These are phyloP conservation scores for Apiospora hydei DNA, from an alignment of 2,329 filamentous ascomycete genomes.

Conservation along the genomic window DNA sequence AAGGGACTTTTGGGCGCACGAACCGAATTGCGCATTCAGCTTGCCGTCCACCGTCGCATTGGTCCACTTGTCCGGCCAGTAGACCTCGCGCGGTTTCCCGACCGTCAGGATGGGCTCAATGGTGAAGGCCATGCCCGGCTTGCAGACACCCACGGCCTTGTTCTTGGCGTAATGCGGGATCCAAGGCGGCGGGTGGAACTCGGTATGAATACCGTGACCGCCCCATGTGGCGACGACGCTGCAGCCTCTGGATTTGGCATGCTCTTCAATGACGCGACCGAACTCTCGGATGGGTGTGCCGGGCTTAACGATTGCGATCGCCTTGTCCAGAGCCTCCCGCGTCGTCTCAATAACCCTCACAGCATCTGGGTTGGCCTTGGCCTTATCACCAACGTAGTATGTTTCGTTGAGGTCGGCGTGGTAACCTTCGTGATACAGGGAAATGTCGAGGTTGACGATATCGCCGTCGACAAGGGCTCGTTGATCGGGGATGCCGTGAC, in stretches of 20 bases:
- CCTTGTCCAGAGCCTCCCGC: conserved; percentile 85
- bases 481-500: conserved; percentile 94
- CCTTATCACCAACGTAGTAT: conserved; percentile 91
- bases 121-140: conserved; percentile 95
- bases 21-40: conserved; percentile 87
- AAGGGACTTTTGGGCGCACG: conserved; percentile 39
- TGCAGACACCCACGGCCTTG: conserved; percentile 90
- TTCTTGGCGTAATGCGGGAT: conserved; percentile 97
- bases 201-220: conserved; percentile 88
- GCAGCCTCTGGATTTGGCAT: conserved; percentile 81
- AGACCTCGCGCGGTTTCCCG: conserved; percentile 86
- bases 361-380: conserved; percentile 78
- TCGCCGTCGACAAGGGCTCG: conserved; percentile 86
- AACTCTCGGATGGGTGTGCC: conserved; percentile 90
- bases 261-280: conserved; percentile 90
- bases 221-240: conserved; percentile 93
- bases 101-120: conserved; percentile 97
- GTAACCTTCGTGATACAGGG: conserved; percentile 89
- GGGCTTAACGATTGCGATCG: conserved; percentile 88
- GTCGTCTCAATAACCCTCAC: conserved; percentile 89
- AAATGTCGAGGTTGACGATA: conserved; percentile 95
- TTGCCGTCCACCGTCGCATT: conserved; percentile 88
- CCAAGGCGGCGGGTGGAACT: conserved; percentile 92
- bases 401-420: conserved; percentile 97
- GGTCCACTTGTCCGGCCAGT: conserved; percentile 98